Evolutionary conservation across 306 rosid species (phyloP).

Genomic region (Lathyrus oleraceus): DNA sequence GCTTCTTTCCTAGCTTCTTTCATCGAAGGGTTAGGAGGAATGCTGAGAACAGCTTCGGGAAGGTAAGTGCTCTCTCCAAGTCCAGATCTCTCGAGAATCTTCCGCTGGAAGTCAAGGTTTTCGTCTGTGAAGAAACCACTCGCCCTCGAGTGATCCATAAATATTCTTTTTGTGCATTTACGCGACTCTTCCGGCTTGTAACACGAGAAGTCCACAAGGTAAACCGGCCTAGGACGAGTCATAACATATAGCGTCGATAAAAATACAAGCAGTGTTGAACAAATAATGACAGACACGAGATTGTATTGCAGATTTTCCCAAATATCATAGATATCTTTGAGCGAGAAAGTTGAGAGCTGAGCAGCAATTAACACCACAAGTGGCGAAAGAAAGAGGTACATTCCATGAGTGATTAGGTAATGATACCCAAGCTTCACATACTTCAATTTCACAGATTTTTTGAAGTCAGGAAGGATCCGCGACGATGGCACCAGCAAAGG

Average conservation of each 20-base stretch:
- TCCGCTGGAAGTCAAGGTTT: slow-evolving; percentile 69
- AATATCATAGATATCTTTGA: slow-evolving; percentile 62
- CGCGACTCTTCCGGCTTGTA: slow-evolving; percentile 77
- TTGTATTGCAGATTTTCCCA: slow-evolving; percentile 82
- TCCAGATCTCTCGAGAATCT: slow-evolving; percentile 84
- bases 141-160: slow-evolving; percentile 66
- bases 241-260: slow-evolving; percentile 63
- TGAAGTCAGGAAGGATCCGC: slow-evolving; percentile 73
- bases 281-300: slow-evolving; percentile 61
- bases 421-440: slow-evolving; percentile 91
- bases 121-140: slow-evolving; percentile 62
- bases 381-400: slow-evolving; percentile 80
- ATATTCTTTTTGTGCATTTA: slow-evolving; percentile 66
- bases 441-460: slow-evolving; percentile 71
- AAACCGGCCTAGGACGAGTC: slow-evolving; percentile 78
- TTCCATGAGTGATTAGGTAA: slow-evolving; percentile 77
- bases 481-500: slow-evolving; percentile 58
- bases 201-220: slow-evolving; percentile 80
- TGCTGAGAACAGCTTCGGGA: slow-evolving; percentile 72
- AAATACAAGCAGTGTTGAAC: slow-evolving; percentile 78
- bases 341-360: slow-evolving; percentile 68
- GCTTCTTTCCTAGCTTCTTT: slow-evolving; percentile 84
- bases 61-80: slow-evolving; percentile 76
- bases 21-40: slow-evolving; percentile 89
- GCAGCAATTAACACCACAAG: slow-evolving; percentile 64